Conservation (phyloP, 1,284 basidiomycete species). For the Apiotrichum siamense region DNA sequence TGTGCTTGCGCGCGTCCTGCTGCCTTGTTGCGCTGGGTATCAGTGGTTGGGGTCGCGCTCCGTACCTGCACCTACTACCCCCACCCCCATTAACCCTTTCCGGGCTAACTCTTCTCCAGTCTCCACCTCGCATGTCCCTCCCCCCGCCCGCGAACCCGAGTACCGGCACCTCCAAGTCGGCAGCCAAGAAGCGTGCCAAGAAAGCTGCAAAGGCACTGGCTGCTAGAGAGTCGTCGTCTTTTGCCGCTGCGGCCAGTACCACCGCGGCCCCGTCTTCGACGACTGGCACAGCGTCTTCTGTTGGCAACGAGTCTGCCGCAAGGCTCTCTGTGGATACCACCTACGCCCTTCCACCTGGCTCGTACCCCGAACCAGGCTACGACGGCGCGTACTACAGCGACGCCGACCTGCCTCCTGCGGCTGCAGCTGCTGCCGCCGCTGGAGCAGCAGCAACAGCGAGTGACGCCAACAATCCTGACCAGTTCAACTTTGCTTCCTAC, state of each 20-base stretch:
- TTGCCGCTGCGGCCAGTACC: conserved; percentile 1
- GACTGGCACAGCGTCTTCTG: too few species aligned
- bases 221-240: conserved; percentile 1
- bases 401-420: conserved; percentile 13
- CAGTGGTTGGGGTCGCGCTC: too few species aligned
- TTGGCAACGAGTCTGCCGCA: neutral
- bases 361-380: conserved; percentile 23
- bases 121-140: conserved; percentile 33
- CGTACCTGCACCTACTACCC: too few species aligned
- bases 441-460: too few species aligned
- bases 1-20: too few species aligned
- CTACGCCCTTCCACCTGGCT: conserved; percentile 7
- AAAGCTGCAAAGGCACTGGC: conserved; percentile 35
- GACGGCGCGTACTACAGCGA: conserved; percentile 31
- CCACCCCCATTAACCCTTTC: too few species aligned
- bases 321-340: neutral
- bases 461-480: conserved; percentile 4
- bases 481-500: conserved; percentile 19
- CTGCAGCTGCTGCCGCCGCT: neutral
- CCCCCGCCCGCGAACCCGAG: conserved; percentile 25
- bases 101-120: too few species aligned
- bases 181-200: conserved; percentile 46
- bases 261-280: neutral
- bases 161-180: conserved; percentile 41
- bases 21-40: too few species aligned